Conservation (phyloP, 345 rosid genomes). For the Anacardium occidentale region DNA sequence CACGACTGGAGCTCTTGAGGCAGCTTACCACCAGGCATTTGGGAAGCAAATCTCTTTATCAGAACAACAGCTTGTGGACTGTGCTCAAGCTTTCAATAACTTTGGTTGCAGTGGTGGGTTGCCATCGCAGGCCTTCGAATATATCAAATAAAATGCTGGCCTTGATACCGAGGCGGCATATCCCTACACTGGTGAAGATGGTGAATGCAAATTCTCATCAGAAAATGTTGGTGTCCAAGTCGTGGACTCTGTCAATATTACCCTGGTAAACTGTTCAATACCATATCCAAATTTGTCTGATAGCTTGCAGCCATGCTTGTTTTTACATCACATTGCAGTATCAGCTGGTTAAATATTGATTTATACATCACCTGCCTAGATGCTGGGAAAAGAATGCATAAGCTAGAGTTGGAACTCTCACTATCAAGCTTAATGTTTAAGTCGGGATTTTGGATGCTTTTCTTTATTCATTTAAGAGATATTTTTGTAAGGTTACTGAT, state of each 20-base stretch:
- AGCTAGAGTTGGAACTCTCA: background rate
- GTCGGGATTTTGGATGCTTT: background rate
- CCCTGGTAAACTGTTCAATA: slow-evolving; percentile 51
- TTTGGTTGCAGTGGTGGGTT: slow-evolving; percentile 90
- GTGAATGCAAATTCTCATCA: slow-evolving; percentile 68
- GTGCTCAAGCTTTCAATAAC: slow-evolving; percentile 87
- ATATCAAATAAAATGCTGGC: slow-evolving; percentile 88
- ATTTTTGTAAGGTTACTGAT: background rate
- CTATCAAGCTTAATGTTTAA: background rate
- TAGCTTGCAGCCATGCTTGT: too few species aligned
- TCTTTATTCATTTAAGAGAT: background rate
- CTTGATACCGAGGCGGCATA: slow-evolving; percentile 91
- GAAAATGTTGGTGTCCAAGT: slow-evolving; percentile 77
- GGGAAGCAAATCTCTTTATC: slow-evolving; percentile 80
- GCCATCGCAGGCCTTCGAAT: slow-evolving; percentile 98
- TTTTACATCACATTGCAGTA: too few species aligned
- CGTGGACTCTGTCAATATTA: slow-evolving; percentile 73
- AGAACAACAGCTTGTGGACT: slow-evolving; percentile 99
- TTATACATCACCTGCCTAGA: background rate
- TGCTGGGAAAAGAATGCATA: background rate
- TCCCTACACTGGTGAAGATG: slow-evolving; percentile 69
- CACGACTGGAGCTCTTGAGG: slow-evolving; percentile 97
- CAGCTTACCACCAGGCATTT: slow-evolving; percentile 92
- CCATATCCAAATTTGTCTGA: background rate
- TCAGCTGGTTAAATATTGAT: background rate